A percentile compares a stretch with the other conserved stretches of the same genome.
Evolutionary conservation across 257 asterid genomes (phyloP).

Genomic region (Linaria vulgaris): DNA sequence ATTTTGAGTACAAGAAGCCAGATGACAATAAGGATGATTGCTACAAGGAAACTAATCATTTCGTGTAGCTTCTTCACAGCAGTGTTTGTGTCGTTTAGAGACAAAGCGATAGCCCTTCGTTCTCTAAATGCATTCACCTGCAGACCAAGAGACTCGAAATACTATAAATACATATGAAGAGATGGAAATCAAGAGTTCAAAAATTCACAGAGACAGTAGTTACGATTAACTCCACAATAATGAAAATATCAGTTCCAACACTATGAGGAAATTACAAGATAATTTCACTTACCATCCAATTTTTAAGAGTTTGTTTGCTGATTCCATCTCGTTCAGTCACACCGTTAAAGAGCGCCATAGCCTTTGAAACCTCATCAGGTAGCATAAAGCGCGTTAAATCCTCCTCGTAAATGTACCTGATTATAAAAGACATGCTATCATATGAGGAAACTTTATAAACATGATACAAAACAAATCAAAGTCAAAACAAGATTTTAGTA

Average conservation of each 20-base stretch:
- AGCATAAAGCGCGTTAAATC: conserved; percentile 87
- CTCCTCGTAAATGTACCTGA: conserved; percentile 66
- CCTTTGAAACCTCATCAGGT: conserved; percentile 74
- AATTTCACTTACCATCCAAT: conserved; percentile 56
- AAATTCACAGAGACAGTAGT: background rate
- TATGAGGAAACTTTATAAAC: background rate
- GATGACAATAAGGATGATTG: no score
- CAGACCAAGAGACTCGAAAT: no score
- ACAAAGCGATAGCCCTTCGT: no score
- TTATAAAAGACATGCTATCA: conserved; percentile 17
- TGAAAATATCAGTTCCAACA: conserved; percentile 7
- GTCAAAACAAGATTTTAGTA: no score
- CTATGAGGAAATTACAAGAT: conserved; percentile 2
- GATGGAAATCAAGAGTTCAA: background rate
- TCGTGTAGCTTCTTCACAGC: no score
- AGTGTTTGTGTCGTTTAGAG: no score
- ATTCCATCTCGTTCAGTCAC: conserved; percentile 71
- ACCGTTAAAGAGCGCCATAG: conserved; percentile 63
- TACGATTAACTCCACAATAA: background rate
- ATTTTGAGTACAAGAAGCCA: no score
- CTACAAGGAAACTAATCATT: no score
- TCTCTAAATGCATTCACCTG: no score
- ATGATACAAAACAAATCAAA: no score
- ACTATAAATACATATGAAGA: background rate
- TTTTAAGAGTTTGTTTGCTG: no score